Base-by-base conservation (phyloP, 2,329 filamentous ascomycete genomes). In the Alternaria consortialis region DNA sequence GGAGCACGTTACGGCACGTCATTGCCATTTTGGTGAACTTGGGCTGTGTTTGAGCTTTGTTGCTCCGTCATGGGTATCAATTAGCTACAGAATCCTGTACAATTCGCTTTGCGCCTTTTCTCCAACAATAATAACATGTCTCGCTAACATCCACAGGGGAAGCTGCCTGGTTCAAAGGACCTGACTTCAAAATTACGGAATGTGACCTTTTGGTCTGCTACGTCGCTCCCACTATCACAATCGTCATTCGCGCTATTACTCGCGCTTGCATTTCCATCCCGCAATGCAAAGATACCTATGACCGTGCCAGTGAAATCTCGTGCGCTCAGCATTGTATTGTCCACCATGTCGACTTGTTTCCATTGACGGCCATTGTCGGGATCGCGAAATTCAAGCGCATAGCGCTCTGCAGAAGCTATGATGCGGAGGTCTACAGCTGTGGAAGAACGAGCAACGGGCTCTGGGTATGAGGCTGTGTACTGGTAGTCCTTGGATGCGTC, bases 401-500 rank as follows among this genome's bases (percentile, higher is more conserved):
- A 25, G 4, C 46, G 46, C 31, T 34, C 31, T 36, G 13, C 17
- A 4, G 31, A 13, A 9, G 46, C 46, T 23, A 48, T 48, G 1
- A 48, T 48, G 3, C 46, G 46, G 13, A 48, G 46, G 20, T 48
- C 46, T 8, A 48, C 17, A 8, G 46, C 46, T 5, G 46, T 48
- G 0, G 46, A 48, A n/a, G 31, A 36, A 4, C 31, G 46, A 1
- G 31, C 15, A 23, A 48, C 17, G 46, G 31, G 31, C 17, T 48
- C 46, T 13, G 31, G 46, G 17, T 48, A 48, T 4, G 46, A 48
- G 12, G 46, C 46, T 2, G 46, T 48, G 46, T 48, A 48, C 4
- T 48, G 17, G 31, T 36, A 48, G 12, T 48, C 46, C 15, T 48
- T 48, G 46, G 46, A 48, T 34, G 46, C 31, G 17, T 48, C 46